Evolutionary conservation across 306 rosid species (phyloP), one percentile per base, ranked within the genome.

Genomic region (Bauhinia variegata): DNA sequence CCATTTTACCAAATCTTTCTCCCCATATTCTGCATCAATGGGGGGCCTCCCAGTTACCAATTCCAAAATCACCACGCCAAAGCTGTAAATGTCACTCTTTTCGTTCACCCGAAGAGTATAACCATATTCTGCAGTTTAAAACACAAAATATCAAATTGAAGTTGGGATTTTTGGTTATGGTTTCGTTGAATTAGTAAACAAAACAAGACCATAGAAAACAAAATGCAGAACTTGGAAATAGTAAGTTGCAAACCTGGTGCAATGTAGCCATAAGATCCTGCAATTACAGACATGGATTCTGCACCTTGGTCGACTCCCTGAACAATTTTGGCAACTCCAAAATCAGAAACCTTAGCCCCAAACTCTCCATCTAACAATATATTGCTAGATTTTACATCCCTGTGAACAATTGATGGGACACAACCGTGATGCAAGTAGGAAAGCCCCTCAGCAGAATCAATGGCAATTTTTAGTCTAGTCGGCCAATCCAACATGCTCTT

Each of bases 361-460:
- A 85, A 89, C 42, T 83, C 88, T 52, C 60, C 84, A 68, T 89
- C 96, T 39, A 89, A 65, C 82, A 89, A 77, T 18, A 89, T 89
- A 36, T 89, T 89, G 78, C 81, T 87, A 49, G 96, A 85, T 64
- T 89, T 89, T 0, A 89, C 84, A 70, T 89, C 96, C 55, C 96
- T 85, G 16, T 89, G 96, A 71, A 87, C 89, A 68, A 89, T 78
- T 46, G 91, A 79, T 7, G 93, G 88, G 32, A 78, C 95, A 79
- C 93, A 89, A 34, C 85, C 91, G 31, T 89, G 95, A 73, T 89
- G 96, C 82, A 89, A 70, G 65, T 89, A 89, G 51, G 91, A 87
- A 12, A 89, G 89, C 23, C 95, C 96, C 50, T 89, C 96, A 8
- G 96, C 96, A 31, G 96, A 87, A 68, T 89, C 95, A 38, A 89